Base-by-base conservation (phyloP, 169 alveolate species). In the Babesia microti region DNA sequence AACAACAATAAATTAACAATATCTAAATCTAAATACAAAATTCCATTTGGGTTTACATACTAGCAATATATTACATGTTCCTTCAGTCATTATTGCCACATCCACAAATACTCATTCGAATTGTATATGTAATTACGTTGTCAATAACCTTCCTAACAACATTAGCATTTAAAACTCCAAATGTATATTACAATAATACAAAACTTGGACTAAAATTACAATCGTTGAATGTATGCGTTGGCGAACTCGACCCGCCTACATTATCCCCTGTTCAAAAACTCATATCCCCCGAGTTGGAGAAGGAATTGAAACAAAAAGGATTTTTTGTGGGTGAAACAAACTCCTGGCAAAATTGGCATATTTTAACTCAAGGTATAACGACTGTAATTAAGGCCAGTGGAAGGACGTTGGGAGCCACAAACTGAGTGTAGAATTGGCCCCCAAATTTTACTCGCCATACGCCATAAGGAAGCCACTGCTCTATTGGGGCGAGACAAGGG, bases 401-500 rank as follows among this genome's bases (percentile, higher is more conserved):
- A 54, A 42, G 23, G 68, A 75, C 63, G 26, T 51, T 42, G 59
- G 60, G 42, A 30, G 30, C 61, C 85, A 41, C 24, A 59, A 52
- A 30, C 69, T 33, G 81, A 68, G 44, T 36, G 30, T 5, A 36
- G 29, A n/a, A n/a, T n/a, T n/a, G n/a, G n/a, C n/a, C n/a, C 18
- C 37, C 39, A 3, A 17, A 23, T 17, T 27, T 61, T 6, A 61
- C 74, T 1, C 51, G 43, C 74, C 68, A 0, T 61, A 61, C 22
- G 74, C 74, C 7, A 17, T 61, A 29, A 37, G 85, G 18, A 75
- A 66, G 66, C 85, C 85, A 15, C 69, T 75, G 26, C 68, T 68
- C 43, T 75, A 75, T 34, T 75, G 85, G 85, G 85, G 85, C 5
- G 57, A 70, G 26, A 50, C 69, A 50, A 46, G 85, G 24, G 85